Evolutionary conservation across 768 basidiomycete species (phyloP).

Genomic region (Russula compacta): DNA sequence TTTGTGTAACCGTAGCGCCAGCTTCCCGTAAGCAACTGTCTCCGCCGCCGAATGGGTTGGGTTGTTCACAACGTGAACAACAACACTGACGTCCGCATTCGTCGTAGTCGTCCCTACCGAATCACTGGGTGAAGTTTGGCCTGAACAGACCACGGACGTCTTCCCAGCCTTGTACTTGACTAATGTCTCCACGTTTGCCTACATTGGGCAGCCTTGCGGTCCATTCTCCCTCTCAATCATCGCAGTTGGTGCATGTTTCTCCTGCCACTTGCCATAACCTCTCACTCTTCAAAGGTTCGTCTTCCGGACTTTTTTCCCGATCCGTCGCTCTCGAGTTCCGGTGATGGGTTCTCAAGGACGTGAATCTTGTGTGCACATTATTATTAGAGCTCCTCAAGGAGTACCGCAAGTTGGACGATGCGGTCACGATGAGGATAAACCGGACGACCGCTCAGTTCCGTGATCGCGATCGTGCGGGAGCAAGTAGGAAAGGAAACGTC

Average conservation of each 20-base stretch:
- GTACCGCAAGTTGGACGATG: slow-evolving; percentile 73
- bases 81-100: background rate
- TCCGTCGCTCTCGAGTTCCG: background rate
- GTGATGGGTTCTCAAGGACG: slow-evolving; percentile 4
- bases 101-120: background rate
- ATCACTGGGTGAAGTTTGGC: background rate
- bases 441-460: slow-evolving; percentile 67
- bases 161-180: background rate
- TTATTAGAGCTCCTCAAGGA: slow-evolving; percentile 66
- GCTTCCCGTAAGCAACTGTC: slow-evolving; percentile 14
- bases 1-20: slow-evolving; percentile 4
- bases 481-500: slow-evolving; percentile 38
- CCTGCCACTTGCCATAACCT: slow-evolving; percentile 65
- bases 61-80: background rate
- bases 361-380: background rate
- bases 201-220: slow-evolving; percentile 59
- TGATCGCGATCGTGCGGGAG: slow-evolving; percentile 53
- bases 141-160: background rate
- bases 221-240: slow-evolving; percentile 49
- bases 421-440: slow-evolving; percentile 73
- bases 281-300: slow-evolving; percentile 65
- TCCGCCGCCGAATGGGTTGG: slow-evolving; percentile 9
- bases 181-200: slow-evolving; percentile 34
- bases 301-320: background rate
- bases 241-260: slow-evolving; percentile 65